Conservation (phyloP, 345 rosid species). For the Pugionium cornutum region DNA sequence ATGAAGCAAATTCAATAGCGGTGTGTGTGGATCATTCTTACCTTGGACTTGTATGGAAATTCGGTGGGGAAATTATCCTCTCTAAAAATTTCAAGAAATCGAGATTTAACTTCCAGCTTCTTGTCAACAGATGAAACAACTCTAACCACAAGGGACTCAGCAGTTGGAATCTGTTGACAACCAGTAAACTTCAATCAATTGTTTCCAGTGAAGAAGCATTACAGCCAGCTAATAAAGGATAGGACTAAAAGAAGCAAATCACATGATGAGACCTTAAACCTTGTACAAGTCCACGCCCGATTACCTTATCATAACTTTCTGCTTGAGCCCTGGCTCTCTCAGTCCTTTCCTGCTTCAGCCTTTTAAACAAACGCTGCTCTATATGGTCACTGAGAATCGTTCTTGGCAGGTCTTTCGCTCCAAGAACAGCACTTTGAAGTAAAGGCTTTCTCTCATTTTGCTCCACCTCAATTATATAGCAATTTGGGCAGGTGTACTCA, state of each 20-base stretch:
- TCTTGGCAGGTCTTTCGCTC: constrained; percentile 95
- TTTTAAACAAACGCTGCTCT: constrained; percentile 78
- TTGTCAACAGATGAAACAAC: constrained; percentile 99
- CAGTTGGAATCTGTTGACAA: constrained; percentile 76
- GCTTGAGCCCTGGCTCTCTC: constrained; percentile 84
- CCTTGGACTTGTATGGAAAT: constrained; percentile 97
- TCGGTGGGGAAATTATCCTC: constrained; percentile 89
- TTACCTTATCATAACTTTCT: constrained; percentile 89
- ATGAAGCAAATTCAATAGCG: constrained; percentile 15
- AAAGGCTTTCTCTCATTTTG: constrained; percentile 90
- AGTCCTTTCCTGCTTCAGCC: constrained; percentile 71
- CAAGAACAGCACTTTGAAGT: constrained; percentile 95
- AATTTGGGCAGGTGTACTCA: constrained; percentile 98
- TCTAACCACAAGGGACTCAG: constrained; percentile 90
- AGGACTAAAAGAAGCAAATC: constrained; percentile 11
- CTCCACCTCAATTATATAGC: constrained; percentile 86
- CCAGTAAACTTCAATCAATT: constrained; percentile 22
- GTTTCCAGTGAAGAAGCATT: constrained; percentile 19
- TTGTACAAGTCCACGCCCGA: constrained; percentile 20
- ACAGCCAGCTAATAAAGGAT: constrained; percentile 3
- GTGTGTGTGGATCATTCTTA: constrained; percentile 33
- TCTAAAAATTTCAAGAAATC: constrained; percentile 89
- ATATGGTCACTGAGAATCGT: constrained; percentile 95
- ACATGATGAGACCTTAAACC: constrained; percentile 13
- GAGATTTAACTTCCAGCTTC: constrained; percentile 93